phyloP scores from a whole-genome alignment of 2,329 filamentous ascomycete species.

The Ceratocystis harringtonii region DNA sequence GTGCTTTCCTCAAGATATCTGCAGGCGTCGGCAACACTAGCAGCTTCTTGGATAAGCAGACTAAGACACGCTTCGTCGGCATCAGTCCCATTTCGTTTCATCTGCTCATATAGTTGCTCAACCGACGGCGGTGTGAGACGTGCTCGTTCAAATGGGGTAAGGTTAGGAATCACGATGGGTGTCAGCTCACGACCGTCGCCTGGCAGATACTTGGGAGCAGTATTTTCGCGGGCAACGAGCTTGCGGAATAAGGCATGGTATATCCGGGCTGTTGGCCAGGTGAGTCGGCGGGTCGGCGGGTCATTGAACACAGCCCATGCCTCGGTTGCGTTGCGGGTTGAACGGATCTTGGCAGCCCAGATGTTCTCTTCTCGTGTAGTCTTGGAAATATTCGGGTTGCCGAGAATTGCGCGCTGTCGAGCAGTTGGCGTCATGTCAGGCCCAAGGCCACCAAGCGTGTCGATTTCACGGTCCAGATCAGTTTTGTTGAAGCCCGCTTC shows the following conservation, averaged over 20 bases:
- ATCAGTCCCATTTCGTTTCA: constrained; percentile 35
- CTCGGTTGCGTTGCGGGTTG: constrained; percentile 46
- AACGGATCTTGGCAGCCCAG: constrained; percentile 43
- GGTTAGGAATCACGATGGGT: constrained; percentile 30
- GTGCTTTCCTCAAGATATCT: constrained; percentile 8
- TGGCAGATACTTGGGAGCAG: constrained; percentile 17
- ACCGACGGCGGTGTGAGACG: constrained; percentile 45
- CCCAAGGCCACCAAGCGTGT: constrained; percentile 38
- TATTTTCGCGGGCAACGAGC: constrained; percentile 28
- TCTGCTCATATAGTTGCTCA: constrained; percentile 42
- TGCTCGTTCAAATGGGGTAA: constrained; percentile 49
- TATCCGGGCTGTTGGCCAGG: constrained; percentile 29
- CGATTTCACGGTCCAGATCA: constrained; percentile 33
- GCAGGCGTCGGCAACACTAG: constrained; percentile 19
- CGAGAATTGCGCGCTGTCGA: constrained; percentile 29
- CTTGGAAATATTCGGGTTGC: constrained; percentile 12
- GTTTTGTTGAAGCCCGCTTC: constrained; percentile 40
- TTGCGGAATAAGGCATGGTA: constrained; percentile 49
- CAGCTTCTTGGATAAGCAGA: constrained; percentile 40
- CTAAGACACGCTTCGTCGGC: constrained; percentile 37
- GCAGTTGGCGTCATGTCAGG: constrained; percentile 40
- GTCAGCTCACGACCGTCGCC: constrained; percentile 20
- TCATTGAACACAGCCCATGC: constrained; percentile 40
- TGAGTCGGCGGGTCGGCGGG: constrained; percentile 24
- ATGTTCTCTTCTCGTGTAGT: constrained; percentile 12